Base-by-base conservation (phyloP, 2,329 filamentous ascomycete species). In the Beauveria medogensis region DNA sequence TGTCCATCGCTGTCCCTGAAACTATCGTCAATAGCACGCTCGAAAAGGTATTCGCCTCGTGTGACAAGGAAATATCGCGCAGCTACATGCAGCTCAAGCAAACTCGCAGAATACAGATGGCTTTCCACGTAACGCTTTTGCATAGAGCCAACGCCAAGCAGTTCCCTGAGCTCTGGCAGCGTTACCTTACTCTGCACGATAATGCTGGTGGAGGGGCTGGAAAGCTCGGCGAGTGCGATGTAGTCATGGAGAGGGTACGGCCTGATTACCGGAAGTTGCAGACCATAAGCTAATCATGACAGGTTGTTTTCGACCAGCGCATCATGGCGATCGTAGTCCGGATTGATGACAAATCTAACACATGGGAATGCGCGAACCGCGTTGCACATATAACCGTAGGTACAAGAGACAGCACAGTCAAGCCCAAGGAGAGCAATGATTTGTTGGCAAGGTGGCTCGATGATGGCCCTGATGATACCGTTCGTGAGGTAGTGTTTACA, bases 371-470 rank as follows among this genome's bases (percentile, higher is more conserved):
- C 63, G 82, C 84, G 48, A 99, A 99, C 70, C 75, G 80, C 16
- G 80, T 95, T 37, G 86, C 92, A 12, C 94, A 99, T 71, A 84
- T 99, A 63, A 99, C 94, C 0, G 80, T 97, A 8, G 94, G 94
- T 22, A 99, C 94, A 0, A 84, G 86, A 10, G 82, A 86, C 65
- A 74, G 80, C 52, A 73, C 79, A 8, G 84, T 97, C 68, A 97
- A 97, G 77, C 93, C 94, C 0, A 92, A 90, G 74, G 93, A 99
- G 78, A 96, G 92, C 76, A 99, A 99, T 70, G 87, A 91, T 62
- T 67, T 99, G 69, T 73, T 99, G 62, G 80, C 80, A 64, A 79
- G 79, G 63, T 97, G 93, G 93, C 70, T 94, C 63, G 80, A 87
- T 64, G 65, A 73, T 34, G 83, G 82, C 1, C 74, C 67, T 2